These are phyloP conservation scores for Calonectria henricotiae DNA, from an alignment of 2,329 filamentous ascomycete genomes.

Conservation along the genomic window DNA sequence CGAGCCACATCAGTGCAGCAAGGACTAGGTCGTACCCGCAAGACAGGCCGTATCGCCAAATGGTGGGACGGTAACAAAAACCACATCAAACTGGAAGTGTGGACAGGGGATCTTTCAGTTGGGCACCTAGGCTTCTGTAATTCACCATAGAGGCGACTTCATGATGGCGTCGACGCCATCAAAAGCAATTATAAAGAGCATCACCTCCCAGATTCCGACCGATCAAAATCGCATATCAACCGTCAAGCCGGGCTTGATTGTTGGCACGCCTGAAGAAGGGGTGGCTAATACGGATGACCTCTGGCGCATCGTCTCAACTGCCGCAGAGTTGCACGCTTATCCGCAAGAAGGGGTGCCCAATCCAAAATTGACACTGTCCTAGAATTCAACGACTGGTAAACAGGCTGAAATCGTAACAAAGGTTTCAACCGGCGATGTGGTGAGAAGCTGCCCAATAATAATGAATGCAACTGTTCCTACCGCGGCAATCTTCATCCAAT, in stretches of 20 bases:
- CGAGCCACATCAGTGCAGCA: constrained; percentile 35
- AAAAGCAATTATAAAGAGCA: constrained; percentile 33
- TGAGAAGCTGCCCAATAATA: background rate
- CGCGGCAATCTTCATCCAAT: too few species aligned
- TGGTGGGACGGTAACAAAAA: constrained; percentile 43
- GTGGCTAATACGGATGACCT: constrained; percentile 44
- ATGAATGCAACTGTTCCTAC: background rate
- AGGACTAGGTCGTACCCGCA: constrained; percentile 37
- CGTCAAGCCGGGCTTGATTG: constrained; percentile 43
- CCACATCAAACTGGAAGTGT: constrained; percentile 69
- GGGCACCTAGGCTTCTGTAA: constrained; percentile 79
- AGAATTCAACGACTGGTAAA: too few species aligned
- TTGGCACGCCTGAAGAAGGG: constrained; percentile 36
- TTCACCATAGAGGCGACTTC: constrained; percentile 75
- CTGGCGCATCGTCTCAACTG: constrained; percentile 38
- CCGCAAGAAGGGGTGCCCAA: constrained; percentile 16
- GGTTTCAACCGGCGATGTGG: background rate
- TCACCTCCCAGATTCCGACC: background rate
- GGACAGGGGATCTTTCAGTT: constrained; percentile 82
- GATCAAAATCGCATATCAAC: constrained; percentile 40
- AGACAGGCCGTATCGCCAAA: constrained; percentile 32
- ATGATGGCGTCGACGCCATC: constrained; percentile 67
- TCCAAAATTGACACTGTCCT: constrained; percentile 1
- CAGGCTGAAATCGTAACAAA: background rate
- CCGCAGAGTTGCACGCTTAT: constrained; percentile 25